Conservation (phyloP, 192 early-diverging fungal species). For the Coemansia sp. region DNA sequence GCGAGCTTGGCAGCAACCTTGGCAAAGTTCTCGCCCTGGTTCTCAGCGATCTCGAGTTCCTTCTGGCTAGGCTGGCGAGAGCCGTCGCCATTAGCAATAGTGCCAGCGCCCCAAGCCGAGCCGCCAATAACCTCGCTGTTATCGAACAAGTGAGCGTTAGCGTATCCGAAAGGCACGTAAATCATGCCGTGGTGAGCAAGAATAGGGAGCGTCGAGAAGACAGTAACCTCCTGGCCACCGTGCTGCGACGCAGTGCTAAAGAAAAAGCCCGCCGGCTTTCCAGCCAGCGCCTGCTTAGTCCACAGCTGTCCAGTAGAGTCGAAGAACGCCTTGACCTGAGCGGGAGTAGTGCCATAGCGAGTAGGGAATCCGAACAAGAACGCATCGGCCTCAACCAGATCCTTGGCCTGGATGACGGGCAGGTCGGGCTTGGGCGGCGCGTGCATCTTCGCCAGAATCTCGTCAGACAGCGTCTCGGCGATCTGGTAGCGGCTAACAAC, state of each 20-base stretch:
- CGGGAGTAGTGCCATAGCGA: conserved; percentile 68
- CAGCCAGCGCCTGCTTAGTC: conserved; percentile 57
- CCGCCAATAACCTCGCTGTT: conserved; percentile 68
- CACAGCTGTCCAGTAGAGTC: conserved; percentile 63
- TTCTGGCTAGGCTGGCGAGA: conserved; percentile 62
- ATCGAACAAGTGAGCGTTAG: conserved; percentile 53
- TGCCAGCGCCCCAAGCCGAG: conserved; percentile 66
- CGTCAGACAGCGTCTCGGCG: conserved; percentile 62
- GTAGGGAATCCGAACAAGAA: conserved; percentile 71
- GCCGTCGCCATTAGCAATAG: conserved; percentile 65
- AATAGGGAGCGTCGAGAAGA: conserved; percentile 62
- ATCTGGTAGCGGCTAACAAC: conserved; percentile 59
- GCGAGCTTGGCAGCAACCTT: conserved; percentile 52
- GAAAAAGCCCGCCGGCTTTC: conserved; percentile 75
- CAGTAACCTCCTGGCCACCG: conserved; percentile 79
- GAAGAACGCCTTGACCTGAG: conserved; percentile 75
- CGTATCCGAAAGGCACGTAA: conserved; percentile 71
- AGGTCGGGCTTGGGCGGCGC: conserved; percentile 57
- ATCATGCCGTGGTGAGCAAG: conserved; percentile 78
- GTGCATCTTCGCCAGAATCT: conserved; percentile 71
- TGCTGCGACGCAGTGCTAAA: conserved; percentile 72
- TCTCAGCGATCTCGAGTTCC: conserved; percentile 62
- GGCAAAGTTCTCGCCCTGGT: conserved; percentile 63
- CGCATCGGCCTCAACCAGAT: conserved; percentile 63
- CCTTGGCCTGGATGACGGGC: conserved; percentile 55